phyloP scores from a whole-genome alignment of 225 moss, liverwort and hornwort species.

The Marchantia paleacea region DNA sequence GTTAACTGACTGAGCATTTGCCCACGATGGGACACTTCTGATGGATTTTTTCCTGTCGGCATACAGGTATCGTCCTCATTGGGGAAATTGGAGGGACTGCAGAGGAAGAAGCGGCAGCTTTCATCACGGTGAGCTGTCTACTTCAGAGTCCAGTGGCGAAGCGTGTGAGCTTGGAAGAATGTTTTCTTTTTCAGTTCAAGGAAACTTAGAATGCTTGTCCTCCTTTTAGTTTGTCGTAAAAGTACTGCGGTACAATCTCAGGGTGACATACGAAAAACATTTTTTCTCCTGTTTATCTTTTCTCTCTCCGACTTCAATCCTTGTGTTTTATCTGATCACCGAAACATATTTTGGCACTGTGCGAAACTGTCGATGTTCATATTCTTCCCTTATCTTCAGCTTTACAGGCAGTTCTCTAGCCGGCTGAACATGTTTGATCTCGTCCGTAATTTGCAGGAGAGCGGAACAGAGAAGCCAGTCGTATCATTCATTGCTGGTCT shows the following conservation, averaged over 20 bases:
- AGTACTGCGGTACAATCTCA: background rate
- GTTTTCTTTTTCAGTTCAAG: background rate
- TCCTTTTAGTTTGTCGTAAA: background rate
- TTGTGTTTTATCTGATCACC: background rate
- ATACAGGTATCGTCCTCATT: slow-evolving; percentile 70
- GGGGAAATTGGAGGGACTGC: slow-evolving; percentile 69
- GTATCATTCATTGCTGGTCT: slow-evolving; percentile 95
- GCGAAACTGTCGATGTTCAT: background rate
- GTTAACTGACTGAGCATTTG: background rate
- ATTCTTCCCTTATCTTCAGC: background rate
- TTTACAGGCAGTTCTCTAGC: background rate
- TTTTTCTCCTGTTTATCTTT: background rate
- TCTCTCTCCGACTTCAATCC: background rate
- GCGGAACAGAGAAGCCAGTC: slow-evolving; percentile 88
- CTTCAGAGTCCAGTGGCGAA: too few species aligned
- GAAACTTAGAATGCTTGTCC: background rate
- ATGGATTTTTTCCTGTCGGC: background rate
- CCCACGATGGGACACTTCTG: background rate
- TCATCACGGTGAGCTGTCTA: slow-evolving; percentile 44
- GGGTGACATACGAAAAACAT: background rate
- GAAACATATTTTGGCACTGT: background rate
- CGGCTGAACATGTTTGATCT: background rate
- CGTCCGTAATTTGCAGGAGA: slow-evolving; percentile 39
- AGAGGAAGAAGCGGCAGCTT: slow-evolving; percentile 79
- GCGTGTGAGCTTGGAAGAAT: background rate